Conservation (phyloP, 192 early-diverging fungal genomes). For the Funneliformis mosseae region DNA sequence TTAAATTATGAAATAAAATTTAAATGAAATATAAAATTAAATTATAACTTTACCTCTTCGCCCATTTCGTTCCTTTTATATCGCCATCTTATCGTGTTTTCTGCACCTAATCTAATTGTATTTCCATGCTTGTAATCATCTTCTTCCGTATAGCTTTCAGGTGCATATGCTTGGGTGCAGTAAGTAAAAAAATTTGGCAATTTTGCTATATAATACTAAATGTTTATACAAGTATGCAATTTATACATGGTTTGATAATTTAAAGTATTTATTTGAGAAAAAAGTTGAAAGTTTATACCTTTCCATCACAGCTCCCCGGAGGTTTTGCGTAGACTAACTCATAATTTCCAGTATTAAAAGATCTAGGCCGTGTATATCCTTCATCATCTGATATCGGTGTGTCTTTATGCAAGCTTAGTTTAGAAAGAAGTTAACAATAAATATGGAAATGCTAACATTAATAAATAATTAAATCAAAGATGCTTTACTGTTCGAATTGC, state of each 20-base stretch:
- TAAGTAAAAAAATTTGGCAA: conserved; percentile 71
- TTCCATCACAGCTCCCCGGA: not conserved
- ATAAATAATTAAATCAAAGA: not conserved
- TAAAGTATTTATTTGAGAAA: not conserved
- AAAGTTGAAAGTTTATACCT: not conserved
- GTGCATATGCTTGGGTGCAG: conserved; percentile 66
- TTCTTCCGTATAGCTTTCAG: conserved; percentile 51
- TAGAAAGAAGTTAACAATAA: not conserved
- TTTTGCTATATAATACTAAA: conserved; percentile 35
- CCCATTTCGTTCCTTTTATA: conserved; percentile 41
- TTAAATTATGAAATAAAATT: not conserved
- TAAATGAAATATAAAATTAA: not conserved
- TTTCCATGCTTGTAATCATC: conserved; percentile 36
- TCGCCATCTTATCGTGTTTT: conserved; percentile 83
- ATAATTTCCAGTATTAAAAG: not conserved
- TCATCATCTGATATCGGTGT: not conserved
- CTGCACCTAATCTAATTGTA: conserved; percentile 53
- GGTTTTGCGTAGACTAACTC: not conserved
- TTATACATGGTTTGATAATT: not conserved
- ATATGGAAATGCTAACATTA: not conserved
- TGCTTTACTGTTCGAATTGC: not conserved
- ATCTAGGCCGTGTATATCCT: not conserved
- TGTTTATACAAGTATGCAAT: not conserved
- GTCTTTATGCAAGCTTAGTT: not conserved
- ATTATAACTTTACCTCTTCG: not conserved